A percentile compares a stretch with the other conserved stretches of the same genome.
These are phyloP conservation scores for Staphylotrichum tortipilum DNA, from an alignment of 495 filamentous ascomycete genomes.

Conservation along the genomic window DNA sequence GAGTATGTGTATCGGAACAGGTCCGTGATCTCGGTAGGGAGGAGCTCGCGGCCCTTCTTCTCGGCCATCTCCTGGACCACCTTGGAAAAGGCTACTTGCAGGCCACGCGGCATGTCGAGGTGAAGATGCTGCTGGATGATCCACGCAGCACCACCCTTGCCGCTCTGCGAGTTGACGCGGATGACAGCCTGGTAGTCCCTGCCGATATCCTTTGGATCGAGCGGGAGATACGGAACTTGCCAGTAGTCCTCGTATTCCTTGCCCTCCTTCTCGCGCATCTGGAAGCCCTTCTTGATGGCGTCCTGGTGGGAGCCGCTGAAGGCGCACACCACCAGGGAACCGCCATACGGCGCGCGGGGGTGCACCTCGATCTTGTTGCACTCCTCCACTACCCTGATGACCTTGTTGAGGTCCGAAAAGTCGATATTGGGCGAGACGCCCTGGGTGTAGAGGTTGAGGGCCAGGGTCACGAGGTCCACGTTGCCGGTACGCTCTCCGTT, in stretches of 20 bases:
- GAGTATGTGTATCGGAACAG: constrained; percentile 87
- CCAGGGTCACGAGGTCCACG: constrained; percentile 90
- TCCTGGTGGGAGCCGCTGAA: constrained; percentile 94
- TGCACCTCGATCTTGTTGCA: constrained; percentile 94
- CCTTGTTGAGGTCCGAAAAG: constrained; percentile 79
- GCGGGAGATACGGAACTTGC: constrained; percentile 80
- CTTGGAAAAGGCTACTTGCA: constrained; percentile 85
- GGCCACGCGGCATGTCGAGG: constrained; percentile 84
- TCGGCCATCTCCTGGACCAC: constrained; percentile 71
- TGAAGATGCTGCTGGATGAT: constrained; percentile 81
- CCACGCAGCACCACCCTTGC: constrained; percentile 94
- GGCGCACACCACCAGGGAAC: constrained; percentile 77
- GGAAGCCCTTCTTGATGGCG: constrained; percentile 96
- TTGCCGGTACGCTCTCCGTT: constrained; percentile 96
- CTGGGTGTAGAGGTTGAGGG: constrained; percentile 93
- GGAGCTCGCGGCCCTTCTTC: constrained; percentile 75
- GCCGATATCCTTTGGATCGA: constrained; percentile 90
- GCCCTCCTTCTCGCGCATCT: constrained; percentile 52
- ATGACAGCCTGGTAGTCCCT: constrained; percentile 96
- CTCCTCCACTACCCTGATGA: constrained; percentile 85
- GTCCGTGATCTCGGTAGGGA: constrained; percentile 68
- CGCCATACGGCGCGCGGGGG: constrained; percentile 80
- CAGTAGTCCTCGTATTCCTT: constrained; percentile 53
- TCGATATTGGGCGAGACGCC: constrained; percentile 83
- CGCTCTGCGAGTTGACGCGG: constrained; percentile 91